phyloP scores from a whole-genome alignment of 2,329 filamentous ascomycete species.

The Exophiala calicioides region DNA sequence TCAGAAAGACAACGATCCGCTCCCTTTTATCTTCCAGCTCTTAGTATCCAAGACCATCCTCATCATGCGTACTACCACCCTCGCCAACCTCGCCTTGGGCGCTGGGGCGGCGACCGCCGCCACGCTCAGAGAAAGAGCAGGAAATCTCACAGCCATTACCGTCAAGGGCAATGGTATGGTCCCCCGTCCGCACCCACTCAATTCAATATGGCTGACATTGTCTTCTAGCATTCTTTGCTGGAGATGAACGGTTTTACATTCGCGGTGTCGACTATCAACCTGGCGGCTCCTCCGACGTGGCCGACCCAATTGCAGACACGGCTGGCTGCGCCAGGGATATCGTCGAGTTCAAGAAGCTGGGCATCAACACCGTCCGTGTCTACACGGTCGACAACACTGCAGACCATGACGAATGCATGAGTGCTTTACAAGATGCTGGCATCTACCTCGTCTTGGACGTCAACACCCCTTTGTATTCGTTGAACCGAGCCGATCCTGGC shows the following conservation, averaged over 20 bases:
- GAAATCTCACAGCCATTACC: constrained; percentile 56
- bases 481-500: constrained; percentile 74
- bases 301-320: constrained; percentile 74
- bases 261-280: constrained; percentile 65
- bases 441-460: constrained; percentile 92
- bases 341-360: constrained; percentile 76
- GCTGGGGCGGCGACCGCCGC: constrained; percentile 50
- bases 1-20: constrained; percentile 3
- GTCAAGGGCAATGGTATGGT: constrained; percentile 62
- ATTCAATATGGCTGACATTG: constrained; percentile 26
- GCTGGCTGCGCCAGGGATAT: constrained; percentile 76
- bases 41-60: constrained; percentile 7
- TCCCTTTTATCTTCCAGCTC: constrained; percentile 2
- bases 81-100: constrained; percentile 48
- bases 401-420: constrained; percentile 84
- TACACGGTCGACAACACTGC: constrained; percentile 88
- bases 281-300: constrained; percentile 61
- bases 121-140: constrained; percentile 42
- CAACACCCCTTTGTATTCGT: constrained; percentile 86
- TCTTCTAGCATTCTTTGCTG: constrained; percentile 61
- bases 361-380: constrained; percentile 87
- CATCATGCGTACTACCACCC: constrained; percentile 57
- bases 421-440: constrained; percentile 72
- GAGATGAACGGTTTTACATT: constrained; percentile 57
- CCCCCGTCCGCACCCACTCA: not conserved